Base-by-base conservation (phyloP, 2,329 filamentous ascomycete genomes). In the Raffaelea albimanens region DNA sequence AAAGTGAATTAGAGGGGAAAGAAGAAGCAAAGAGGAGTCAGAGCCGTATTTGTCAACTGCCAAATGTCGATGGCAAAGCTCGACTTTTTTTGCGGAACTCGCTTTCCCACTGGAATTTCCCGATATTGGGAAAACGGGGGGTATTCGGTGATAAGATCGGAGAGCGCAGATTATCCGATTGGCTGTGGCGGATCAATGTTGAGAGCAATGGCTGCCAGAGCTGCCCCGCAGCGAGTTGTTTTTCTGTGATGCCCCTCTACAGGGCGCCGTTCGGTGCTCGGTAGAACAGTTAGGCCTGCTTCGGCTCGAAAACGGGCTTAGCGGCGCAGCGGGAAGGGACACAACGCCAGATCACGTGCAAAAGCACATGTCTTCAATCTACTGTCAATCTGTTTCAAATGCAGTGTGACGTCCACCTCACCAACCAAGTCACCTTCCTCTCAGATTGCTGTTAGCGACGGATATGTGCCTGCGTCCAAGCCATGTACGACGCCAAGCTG, bases 101-200 rank as follows among this genome's bases (percentile, higher is more conserved):
- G 19, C 9, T 20, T 22, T 16, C 18, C 38, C 43, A 20, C 20
- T 22, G 20, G 38, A 43, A 40, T 40, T 47, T 47, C 45, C 45
- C 44, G 23, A 19, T 41, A 5, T 44, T 36, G 13, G 7, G n/a
- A 8, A 38, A 9, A 14, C 43, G 33, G 22, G 14, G 40, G 23
- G 34, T 40, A 41, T 23, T 52, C 52, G 52, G 52, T 38, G 50
- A 51, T 54, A 54, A 44, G 46, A 49, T 50, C 52, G 48, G 48
- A 49, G 48, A n/a, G 43, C 33, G 11, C 25, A 29, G 39, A 33
- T 39, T 36, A 18, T 47, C 52, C 47, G 45, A 53, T 53, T 53
- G 49, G 52, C 36, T 18, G 13, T 8, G 25, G 18, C 31, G 44
- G 40, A 22, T 29, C 11, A n/a, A 19, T 4, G 7, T n/a, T 41